Conservation (phyloP, 176 grass and related monocot genomes). For the Oryza officinalis region DNA sequence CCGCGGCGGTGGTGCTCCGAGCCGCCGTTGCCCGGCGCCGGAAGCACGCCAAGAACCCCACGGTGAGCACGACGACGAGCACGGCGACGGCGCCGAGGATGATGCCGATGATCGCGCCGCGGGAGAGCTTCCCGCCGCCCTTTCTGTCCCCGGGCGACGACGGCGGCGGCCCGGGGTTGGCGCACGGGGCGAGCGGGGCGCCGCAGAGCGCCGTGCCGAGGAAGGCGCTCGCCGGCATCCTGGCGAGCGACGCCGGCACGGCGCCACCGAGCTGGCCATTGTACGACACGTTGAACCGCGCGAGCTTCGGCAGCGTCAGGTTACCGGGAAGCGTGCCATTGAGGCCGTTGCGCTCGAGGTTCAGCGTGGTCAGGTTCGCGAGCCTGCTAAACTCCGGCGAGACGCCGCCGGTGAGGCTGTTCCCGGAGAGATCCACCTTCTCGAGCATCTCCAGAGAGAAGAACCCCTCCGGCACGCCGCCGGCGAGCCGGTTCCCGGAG, state of each 20-base stretch:
- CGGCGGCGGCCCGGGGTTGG: neutral
- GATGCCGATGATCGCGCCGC: slow-evolving; percentile 61
- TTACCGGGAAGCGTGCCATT: slow-evolving; percentile 44
- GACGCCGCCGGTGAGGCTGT: slow-evolving; percentile 53
- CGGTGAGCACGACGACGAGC: slow-evolving; percentile 41
- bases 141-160: neutral
- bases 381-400: slow-evolving; percentile 51
- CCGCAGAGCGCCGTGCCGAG: slow-evolving; percentile 55
- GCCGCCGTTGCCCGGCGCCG: neutral
- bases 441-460: slow-evolving; percentile 66
- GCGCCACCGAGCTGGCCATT: slow-evolving; percentile 52
- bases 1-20: neutral
- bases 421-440: slow-evolving; percentile 47
- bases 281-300: slow-evolving; percentile 67
- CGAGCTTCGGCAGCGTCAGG: slow-evolving; percentile 21
- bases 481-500: slow-evolving; percentile 41
- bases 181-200: slow-evolving; percentile 34
- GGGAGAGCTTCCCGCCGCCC: slow-evolving; percentile 38
- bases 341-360: slow-evolving; percentile 56
- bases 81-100: slow-evolving; percentile 29
- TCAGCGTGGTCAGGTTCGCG: slow-evolving; percentile 29
- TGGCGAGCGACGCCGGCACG: slow-evolving; percentile 50
- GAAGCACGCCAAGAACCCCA: slow-evolving; percentile 39
- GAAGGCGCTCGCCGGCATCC: slow-evolving; percentile 49
- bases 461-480: slow-evolving; percentile 43